phyloP scores from a whole-genome alignment of 2,329 filamentous ascomycete species.

The Calonectria pseudoturangicola region DNA sequence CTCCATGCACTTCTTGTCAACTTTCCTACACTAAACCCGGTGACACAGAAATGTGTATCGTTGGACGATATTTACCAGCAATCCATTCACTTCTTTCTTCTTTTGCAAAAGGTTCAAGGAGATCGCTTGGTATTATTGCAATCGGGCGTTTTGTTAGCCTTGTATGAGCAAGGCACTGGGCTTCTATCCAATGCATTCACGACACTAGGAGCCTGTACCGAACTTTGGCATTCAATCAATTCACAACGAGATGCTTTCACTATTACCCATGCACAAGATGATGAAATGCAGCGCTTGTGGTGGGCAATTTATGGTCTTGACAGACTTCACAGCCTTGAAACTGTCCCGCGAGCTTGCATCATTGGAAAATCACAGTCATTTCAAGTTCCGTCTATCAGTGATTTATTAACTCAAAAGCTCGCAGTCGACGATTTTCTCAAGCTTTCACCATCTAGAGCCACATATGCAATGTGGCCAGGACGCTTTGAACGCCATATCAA shows the following conservation, averaged over 20 bases:
- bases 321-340: not conserved
- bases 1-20: not conserved
- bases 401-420: not conserved
- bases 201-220: not conserved
- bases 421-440: not conserved
- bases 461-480: not conserved
- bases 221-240: not conserved
- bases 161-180: not conserved
- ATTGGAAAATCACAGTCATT: not conserved
- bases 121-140: not conserved
- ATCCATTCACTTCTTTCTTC: not conserved
- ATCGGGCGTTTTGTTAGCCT: not conserved
- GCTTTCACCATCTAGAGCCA: not conserved
- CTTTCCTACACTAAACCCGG: not conserved
- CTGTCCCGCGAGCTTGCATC: not conserved
- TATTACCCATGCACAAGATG: not conserved
- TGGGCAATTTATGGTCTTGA: conserved; percentile 9
- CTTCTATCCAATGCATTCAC: not conserved
- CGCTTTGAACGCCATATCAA: not conserved
- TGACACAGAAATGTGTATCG: not conserved
- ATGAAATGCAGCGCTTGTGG: not conserved
- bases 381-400: not conserved
- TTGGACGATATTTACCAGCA: not conserved
- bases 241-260: not conserved
- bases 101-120: not conserved